Evolutionary conservation across 257 asterid genomes (phyloP).

Genomic region (Solanum habrochaites): DNA sequence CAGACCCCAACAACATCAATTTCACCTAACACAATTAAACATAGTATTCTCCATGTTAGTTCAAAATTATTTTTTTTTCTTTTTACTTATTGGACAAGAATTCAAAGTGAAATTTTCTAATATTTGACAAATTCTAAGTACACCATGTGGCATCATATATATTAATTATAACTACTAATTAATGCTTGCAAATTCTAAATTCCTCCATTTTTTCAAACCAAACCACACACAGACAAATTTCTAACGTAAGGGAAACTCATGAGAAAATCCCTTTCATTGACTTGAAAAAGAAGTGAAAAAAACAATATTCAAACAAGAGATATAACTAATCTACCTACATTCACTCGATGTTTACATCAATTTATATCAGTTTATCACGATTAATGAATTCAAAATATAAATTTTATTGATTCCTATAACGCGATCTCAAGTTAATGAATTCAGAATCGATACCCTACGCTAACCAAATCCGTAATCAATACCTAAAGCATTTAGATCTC

Average conservation of each 20-base stretch:
- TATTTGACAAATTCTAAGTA: not conserved
- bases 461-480: not conserved
- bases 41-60: not conserved
- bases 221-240: not conserved
- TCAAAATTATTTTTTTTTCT: not conserved
- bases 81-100: not conserved
- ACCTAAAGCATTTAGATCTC: too few relatives aligned
- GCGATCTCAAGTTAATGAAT: too few relatives aligned
- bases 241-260: not conserved
- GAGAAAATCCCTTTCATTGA: not conserved
- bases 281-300: not conserved
- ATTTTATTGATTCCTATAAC: too few relatives aligned
- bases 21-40: not conserved
- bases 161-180: not conserved
- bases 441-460: not conserved
- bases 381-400: too few relatives aligned
- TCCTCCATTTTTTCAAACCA: not conserved
- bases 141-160: not conserved
- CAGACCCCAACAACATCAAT: not conserved
- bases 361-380: accelerated
- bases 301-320: not conserved
- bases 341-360: not conserved
- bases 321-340: too few relatives aligned
- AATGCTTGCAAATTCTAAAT: not conserved
- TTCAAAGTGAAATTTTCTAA: not conserved